phyloP scores from a whole-genome alignment of 2,329 filamentous ascomycete genomes.

The Diplocarpon mali region DNA sequence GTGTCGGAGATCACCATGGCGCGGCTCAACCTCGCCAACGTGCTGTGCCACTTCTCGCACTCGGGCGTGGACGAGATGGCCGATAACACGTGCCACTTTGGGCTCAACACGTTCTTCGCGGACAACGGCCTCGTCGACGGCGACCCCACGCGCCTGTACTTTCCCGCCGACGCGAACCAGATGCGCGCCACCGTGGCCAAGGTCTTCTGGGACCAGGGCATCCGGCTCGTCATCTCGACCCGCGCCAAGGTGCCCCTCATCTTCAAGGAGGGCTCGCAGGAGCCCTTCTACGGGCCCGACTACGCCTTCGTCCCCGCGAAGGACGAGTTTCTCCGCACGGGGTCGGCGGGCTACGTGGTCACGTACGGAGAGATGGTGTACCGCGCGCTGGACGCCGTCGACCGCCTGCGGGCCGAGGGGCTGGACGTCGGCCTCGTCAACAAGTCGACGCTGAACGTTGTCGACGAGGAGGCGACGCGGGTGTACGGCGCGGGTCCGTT shows the following conservation, averaged over 20 bases:
- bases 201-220: conserved; percentile 30
- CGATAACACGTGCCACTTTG: conserved; percentile 33
- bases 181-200: conserved; percentile 30
- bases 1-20: conserved; percentile 33
- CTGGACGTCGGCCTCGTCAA: conserved; percentile 31
- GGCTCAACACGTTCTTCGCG: conserved; percentile 32
- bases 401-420: conserved; percentile 28
- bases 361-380: conserved; percentile 32
- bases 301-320: conserved; percentile 30
- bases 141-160: conserved; percentile 28
- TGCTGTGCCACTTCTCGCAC: conserved; percentile 31
- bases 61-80: conserved; percentile 32
- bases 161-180: conserved; percentile 32
- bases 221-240: conserved; percentile 31
- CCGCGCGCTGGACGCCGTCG: conserved; percentile 30
- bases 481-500: conserved; percentile 29
- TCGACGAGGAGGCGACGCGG: conserved; percentile 30
- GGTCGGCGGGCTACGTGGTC: conserved; percentile 30
- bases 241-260: conserved; percentile 31
- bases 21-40: conserved; percentile 29
- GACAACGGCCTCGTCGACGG: conserved; percentile 31
- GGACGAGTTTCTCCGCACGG: conserved; percentile 30
- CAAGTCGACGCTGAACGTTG: conserved; percentile 30
- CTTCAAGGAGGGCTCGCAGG: conserved; percentile 28
- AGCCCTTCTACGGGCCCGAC: conserved; percentile 28